Evolutionary conservation across 805 yeast genomes (phyloP).

Genomic region (Yamadazyma akitaensis): DNA sequence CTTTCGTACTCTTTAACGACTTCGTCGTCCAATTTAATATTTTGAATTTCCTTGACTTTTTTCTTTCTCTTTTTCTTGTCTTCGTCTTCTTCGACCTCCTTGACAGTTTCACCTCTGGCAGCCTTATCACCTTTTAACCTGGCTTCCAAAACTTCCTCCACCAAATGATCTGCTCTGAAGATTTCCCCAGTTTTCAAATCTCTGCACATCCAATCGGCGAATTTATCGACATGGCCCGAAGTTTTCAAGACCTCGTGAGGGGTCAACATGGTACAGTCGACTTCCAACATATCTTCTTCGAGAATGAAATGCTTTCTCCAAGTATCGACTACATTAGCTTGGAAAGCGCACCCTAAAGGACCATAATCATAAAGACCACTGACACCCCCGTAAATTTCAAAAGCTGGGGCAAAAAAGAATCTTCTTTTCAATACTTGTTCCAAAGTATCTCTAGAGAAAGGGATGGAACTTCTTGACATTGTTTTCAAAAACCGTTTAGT

Average conservation of each 20-base stretch:
- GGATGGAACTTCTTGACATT: slow-evolving; percentile 16
- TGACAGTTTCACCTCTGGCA: slow-evolving; percentile 76
- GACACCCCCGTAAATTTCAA: slow-evolving; percentile 97
- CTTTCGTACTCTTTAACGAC: slow-evolving; percentile 78
- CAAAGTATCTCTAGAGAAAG: slow-evolving; percentile 79
- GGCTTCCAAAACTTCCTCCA: slow-evolving; percentile 95
- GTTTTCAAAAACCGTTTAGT: slow-evolving; percentile 2
- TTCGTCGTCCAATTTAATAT: slow-evolving; percentile 77
- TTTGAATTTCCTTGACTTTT: slow-evolving; percentile 94
- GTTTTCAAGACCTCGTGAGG: slow-evolving; percentile 98
- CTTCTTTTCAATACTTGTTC: slow-evolving; percentile 92
- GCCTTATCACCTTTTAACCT: slow-evolving; percentile 95
- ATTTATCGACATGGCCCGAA: slow-evolving; percentile 98
- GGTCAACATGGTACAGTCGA: slow-evolving; percentile 96
- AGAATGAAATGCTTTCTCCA: slow-evolving; percentile 98
- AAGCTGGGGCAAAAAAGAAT: slow-evolving; percentile 96
- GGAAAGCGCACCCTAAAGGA: slow-evolving; percentile 99
- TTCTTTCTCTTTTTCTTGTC: slow-evolving; percentile 72
- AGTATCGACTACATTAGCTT: slow-evolving; percentile 87
- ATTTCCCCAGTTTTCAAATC: slow-evolving; percentile 96
- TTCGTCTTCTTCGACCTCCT: slow-evolving; percentile 56
- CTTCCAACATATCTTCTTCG: slow-evolving; percentile 98
- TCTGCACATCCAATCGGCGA: slow-evolving; percentile 98
- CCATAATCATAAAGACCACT: slow-evolving; percentile 98
- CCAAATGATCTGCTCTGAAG: slow-evolving; percentile 96